Evolutionary conservation across 2,329 filamentous ascomycete species (phyloP).

Genomic region (Pseudopithomyces maydicus): DNA sequence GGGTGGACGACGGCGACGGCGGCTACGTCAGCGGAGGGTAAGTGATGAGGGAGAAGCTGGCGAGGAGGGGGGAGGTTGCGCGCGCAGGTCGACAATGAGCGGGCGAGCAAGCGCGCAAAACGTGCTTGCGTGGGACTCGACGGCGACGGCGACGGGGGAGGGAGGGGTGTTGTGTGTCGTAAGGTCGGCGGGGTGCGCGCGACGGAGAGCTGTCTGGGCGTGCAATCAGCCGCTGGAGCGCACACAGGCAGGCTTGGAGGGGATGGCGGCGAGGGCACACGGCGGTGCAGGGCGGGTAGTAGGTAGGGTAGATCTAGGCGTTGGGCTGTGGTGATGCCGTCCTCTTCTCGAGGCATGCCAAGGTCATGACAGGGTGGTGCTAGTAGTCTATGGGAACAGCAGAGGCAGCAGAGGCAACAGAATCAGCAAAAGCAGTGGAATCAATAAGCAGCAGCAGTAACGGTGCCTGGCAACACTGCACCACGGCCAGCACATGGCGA

Average conservation of each 20-base stretch:
- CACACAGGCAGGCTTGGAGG: neutral
- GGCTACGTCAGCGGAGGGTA: slow-evolving; percentile 12
- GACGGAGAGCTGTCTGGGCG: neutral
- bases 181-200: slow-evolving; percentile 11
- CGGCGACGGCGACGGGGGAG: slow-evolving; percentile 11
- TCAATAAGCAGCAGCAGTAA: too few relatives aligned
- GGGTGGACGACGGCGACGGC: slow-evolving; percentile 13
- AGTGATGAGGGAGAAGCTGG: slow-evolving; percentile 4
- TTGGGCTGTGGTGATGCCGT: slow-evolving; percentile 1
- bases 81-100: slow-evolving; percentile 11
- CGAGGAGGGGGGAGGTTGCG: neutral
- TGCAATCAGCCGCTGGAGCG: slow-evolving; percentile 1
- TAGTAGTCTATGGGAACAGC: too few relatives aligned
- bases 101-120: slow-evolving; percentile 14
- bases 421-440: too few relatives aligned
- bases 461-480: too few relatives aligned
- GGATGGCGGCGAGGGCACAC: neutral
- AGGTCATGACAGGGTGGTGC: neutral
- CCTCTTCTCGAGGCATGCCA: neutral
- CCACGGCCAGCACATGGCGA: neutral
- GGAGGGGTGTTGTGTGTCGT: slow-evolving; percentile 11
- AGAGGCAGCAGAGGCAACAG: too few relatives aligned
- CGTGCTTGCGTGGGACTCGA: slow-evolving; percentile 21
- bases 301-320: neutral
- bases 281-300: neutral